Evolutionary conservation across 805 yeast genomes (phyloP).

Genomic region (Candida corydali): DNA sequence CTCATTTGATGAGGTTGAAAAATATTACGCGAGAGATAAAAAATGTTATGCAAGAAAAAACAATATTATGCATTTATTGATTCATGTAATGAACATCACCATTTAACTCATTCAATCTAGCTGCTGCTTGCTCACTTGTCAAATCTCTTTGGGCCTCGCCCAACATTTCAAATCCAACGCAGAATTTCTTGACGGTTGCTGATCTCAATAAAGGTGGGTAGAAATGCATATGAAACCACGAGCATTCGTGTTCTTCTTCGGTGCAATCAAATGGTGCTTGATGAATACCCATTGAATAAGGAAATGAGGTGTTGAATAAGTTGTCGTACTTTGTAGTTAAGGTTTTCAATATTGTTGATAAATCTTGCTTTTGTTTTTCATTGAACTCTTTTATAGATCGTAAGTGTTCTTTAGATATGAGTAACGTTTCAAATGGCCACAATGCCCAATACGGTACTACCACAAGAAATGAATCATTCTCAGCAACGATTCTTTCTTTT

Average conservation of each 20-base stretch:
- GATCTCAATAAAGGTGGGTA: conserved; percentile 74
- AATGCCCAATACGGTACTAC: conserved; percentile 81
- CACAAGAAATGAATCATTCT: conserved; percentile 60
- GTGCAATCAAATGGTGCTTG: conserved; percentile 59
- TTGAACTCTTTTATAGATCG: conserved; percentile 46
- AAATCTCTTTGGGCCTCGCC: conserved; percentile 71
- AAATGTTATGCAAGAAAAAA: too few species aligned
- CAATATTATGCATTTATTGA: conserved; percentile 1
- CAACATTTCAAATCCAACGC: conserved; percentile 68
- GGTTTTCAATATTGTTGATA: conserved; percentile 49
- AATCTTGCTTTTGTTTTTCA: conserved; percentile 45
- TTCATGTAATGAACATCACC: conserved; percentile 34
- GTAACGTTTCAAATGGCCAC: conserved; percentile 76
- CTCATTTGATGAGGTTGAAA: too few species aligned
- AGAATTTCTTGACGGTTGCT: conserved; percentile 70
- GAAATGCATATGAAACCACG: conserved; percentile 68
- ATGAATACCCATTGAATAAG: conserved; percentile 79
- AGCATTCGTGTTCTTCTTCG: conserved; percentile 36
- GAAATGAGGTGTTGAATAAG: conserved; percentile 64
- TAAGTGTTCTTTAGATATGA: conserved; percentile 54
- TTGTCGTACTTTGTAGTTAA: conserved; percentile 68
- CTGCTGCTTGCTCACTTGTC: conserved; percentile 66
- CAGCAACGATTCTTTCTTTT: conserved; percentile 48
- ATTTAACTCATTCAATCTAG: conserved; percentile 41
- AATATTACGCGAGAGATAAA: too few species aligned